phyloP scores from a whole-genome alignment of 2,329 filamentous ascomycete species.

The Cercospora sp. region DNA sequence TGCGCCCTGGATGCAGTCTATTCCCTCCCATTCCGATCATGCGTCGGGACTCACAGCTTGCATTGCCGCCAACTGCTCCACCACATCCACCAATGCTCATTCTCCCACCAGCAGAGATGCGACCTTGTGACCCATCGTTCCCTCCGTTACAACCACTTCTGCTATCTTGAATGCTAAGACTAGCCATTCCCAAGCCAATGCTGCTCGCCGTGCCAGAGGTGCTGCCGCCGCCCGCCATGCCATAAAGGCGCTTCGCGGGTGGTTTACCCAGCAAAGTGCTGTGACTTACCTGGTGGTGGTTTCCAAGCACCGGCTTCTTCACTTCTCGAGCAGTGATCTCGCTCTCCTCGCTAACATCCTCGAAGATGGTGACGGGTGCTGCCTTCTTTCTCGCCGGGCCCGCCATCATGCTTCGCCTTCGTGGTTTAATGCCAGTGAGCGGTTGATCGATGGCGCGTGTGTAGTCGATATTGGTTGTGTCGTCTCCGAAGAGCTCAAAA shows the following conservation, averaged over 20 bases:
- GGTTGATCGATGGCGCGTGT: slow-evolving; percentile 37
- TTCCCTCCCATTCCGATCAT: background rate
- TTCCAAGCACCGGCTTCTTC: background rate
- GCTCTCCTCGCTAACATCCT: slow-evolving; percentile 37
- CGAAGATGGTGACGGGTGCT: slow-evolving; percentile 36
- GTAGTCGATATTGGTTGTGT: slow-evolving; percentile 38
- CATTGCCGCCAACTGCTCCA: background rate
- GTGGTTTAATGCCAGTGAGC: slow-evolving; percentile 33
- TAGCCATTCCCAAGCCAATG: background rate
- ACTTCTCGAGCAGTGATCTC: slow-evolving; percentile 24
- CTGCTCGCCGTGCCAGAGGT: slow-evolving; percentile 1
- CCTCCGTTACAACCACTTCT: background rate
- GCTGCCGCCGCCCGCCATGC: slow-evolving; percentile 4
- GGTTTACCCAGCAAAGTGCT: slow-evolving; percentile 34
- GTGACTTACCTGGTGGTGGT: slow-evolving; percentile 21
- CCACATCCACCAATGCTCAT: slow-evolving; percentile 1
- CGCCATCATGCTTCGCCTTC: slow-evolving; percentile 28
- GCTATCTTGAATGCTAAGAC: background rate
- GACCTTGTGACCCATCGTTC: background rate
- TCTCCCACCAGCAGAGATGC: slow-evolving; percentile 3
- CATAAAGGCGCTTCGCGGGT: slow-evolving; percentile 24
- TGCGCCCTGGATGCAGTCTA: background rate
- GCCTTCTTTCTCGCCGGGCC: slow-evolving; percentile 27
- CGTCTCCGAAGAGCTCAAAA: slow-evolving; percentile 26
- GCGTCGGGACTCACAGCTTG: background rate